Evolutionary conservation across 345 rosid genomes (phyloP), one percentile per base, ranked within the genome.

Genomic region (Clarkia xantiana): DNA sequence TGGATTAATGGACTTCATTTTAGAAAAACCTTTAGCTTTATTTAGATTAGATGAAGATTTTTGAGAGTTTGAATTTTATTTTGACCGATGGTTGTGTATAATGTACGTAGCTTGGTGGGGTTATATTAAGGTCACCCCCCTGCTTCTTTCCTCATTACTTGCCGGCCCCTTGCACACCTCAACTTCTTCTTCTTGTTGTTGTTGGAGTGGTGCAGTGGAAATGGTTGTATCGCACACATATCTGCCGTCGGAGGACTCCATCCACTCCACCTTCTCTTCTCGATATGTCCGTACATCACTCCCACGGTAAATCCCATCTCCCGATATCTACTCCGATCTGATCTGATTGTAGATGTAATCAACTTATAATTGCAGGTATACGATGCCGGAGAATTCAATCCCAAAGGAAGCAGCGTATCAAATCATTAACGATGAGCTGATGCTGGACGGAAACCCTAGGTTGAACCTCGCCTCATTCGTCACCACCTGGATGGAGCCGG

Each of bases 201-300:
- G n/a, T n/a, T n/a, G n/a, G n/a, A n/a, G n/a, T n/a, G n/a, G n/a
- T n/a, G n/a, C n/a, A n/a, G n/a, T n/a, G n/a, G n/a, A 14, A 0
- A 84, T 84, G 94, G 88, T 70, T 60, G 81, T 84, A 0, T n/a
- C n/a, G n/a, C 74, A 69, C 44, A 62, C 74, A 2, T 66, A 62
- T 0, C 73, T 82, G 25, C 63, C 76, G 10, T 71, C 88, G 11
- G 82, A 80, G 22, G 71, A 61, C 51, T 84, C 86, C 39, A 51
- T 84, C 44, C 83, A 84, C 72, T 80, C 88, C 44, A 84, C 94
- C 52, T 84, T 84, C 62, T 81, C 94, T 22, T 84, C 94, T 39
- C 76, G 94, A 45, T 84, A 84, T 44, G 94, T 84, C 25, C 83
- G 94, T 15, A 55, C 83, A 39, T 72, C 94, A 6, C 81, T 84